These are phyloP conservation scores for Zizania latifolia DNA, from an alignment of 176 grass and related monocot genomes.

Conservation along the genomic window DNA sequence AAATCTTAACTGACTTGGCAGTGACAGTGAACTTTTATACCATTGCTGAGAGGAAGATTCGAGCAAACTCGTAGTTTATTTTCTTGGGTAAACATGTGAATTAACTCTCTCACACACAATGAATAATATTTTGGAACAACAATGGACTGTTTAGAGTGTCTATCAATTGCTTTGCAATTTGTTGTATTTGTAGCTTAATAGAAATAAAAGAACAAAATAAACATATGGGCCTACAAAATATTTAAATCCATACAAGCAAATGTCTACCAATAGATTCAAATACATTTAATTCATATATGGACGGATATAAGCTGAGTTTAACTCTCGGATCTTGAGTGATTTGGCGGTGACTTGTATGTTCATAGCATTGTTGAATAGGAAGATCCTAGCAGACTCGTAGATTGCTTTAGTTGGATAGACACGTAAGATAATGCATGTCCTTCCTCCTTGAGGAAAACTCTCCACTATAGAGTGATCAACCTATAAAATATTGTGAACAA, in stretches of 20 bases:
- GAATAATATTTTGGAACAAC: not conserved
- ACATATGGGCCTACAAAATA: not conserved
- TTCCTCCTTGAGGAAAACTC: conserved; percentile 83
- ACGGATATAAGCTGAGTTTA: conserved; percentile 59
- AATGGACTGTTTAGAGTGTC: not conserved
- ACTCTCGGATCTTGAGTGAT: conserved; percentile 71
- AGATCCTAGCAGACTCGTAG: conserved; percentile 39
- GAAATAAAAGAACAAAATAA: not conserved
- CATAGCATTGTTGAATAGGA: conserved; percentile 85
- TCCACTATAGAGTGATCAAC: conserved; percentile 89
- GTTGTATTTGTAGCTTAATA: not conserved
- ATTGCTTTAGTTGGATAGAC: conserved; percentile 75
- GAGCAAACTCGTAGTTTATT: no score
- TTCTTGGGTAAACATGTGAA: not conserved
- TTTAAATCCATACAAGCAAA: not conserved
- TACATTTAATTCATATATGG: conserved; percentile 26
- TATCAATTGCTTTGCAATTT: not conserved
- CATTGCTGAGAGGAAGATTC: no score
- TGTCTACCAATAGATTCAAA: not conserved
- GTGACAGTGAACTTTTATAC: no score
- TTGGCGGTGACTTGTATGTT: conserved; percentile 35
- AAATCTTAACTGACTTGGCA: no score
- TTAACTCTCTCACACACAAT: not conserved
- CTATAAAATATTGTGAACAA: no score
- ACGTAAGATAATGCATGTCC: conserved; percentile 77